Percentiles rank a stretch among this genome's conserved stretches.
These are phyloP conservation scores for Leccinum variicolor DNA, from an alignment of 768 basidiomycete genomes.

Conservation along the genomic window DNA sequence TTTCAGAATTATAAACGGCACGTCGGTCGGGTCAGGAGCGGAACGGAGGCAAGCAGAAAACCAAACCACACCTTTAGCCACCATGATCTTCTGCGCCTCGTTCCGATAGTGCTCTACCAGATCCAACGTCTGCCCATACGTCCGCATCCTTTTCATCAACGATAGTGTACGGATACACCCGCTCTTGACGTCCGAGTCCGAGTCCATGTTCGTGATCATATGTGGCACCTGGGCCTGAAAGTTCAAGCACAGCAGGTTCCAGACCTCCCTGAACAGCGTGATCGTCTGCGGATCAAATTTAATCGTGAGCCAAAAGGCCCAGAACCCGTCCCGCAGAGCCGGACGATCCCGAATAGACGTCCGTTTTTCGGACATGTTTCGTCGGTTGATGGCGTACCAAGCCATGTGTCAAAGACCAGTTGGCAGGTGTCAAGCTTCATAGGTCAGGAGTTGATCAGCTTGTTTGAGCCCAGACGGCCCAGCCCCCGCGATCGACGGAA, in stretches of 20 bases:
- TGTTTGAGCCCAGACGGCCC: constrained; percentile 99
- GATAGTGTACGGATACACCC: constrained; percentile 98
- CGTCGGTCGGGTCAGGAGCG: neutral
- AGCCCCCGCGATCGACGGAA: constrained; percentile 94
- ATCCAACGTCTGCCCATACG: constrained; percentile 96
- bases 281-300: constrained; percentile 99
- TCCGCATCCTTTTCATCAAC: constrained; percentile 96
- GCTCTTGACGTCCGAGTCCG: constrained; percentile 95
- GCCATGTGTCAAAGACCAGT: constrained; percentile 97
- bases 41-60: neutral
- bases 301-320: constrained; percentile 68
- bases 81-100: constrained; percentile 84
- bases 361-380: constrained; percentile 90
- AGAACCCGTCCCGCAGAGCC: constrained; percentile 66
- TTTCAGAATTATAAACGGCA: neutral
- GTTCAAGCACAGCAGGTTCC: constrained; percentile 92
- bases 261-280: constrained; percentile 96
- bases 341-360: constrained; percentile 87
- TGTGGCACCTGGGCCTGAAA: constrained; percentile 87
- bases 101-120: constrained; percentile 85
- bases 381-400: constrained; percentile 85
- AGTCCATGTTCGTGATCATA: constrained; percentile 92
- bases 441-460: constrained; percentile 87
- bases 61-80: constrained; percentile 64
- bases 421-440: too few relatives aligned